A percentile compares a stretch with the other conserved stretches of the same genome.
These are phyloP conservation scores for Talaromyces marneffei DNA, from an alignment of 2,329 filamentous ascomycete genomes.

Conservation along the genomic window DNA sequence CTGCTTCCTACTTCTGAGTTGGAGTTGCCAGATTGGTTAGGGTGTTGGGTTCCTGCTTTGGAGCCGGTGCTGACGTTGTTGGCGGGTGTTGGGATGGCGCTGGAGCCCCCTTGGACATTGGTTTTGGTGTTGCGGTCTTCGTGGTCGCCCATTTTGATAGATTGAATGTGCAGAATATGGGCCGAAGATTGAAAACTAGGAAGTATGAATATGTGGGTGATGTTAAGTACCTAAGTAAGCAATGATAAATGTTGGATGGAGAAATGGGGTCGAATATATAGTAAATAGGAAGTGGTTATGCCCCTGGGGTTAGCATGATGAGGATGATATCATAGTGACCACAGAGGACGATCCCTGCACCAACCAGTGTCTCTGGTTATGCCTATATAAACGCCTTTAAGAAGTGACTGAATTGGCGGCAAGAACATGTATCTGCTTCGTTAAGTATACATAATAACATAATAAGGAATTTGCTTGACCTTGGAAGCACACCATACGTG, in stretches of 20 bases:
- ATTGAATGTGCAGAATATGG: neutral
- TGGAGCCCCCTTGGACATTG: slow-evolving; percentile 11
- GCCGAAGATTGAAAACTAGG: neutral
- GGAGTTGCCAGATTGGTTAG: neutral
- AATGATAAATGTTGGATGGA: neutral
- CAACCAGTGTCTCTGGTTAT: neutral
- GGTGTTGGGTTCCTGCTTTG: neutral
- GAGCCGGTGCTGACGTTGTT: slow-evolving; percentile 12
- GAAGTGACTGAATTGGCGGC: neutral
- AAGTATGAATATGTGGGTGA: neutral
- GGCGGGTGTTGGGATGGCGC: slow-evolving; percentile 11
- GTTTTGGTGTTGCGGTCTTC: slow-evolving; percentile 10
- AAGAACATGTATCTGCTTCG: neutral
- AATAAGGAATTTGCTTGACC: neutral
- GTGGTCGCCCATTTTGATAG: slow-evolving; percentile 5
- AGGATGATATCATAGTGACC: slow-evolving; percentile 13
- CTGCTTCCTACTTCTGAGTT: neutral
- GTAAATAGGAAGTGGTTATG: too few species aligned
- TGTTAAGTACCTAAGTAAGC: too few species aligned
- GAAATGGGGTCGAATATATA: neutral
- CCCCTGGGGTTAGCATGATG: too few species aligned
- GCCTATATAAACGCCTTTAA: too few species aligned
- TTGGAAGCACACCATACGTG: neutral
- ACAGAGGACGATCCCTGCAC: neutral
- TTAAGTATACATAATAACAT: neutral